Conservation (phyloP, 2,329 filamentous ascomycete genomes). For the Arthrobotrys iridis region DNA sequence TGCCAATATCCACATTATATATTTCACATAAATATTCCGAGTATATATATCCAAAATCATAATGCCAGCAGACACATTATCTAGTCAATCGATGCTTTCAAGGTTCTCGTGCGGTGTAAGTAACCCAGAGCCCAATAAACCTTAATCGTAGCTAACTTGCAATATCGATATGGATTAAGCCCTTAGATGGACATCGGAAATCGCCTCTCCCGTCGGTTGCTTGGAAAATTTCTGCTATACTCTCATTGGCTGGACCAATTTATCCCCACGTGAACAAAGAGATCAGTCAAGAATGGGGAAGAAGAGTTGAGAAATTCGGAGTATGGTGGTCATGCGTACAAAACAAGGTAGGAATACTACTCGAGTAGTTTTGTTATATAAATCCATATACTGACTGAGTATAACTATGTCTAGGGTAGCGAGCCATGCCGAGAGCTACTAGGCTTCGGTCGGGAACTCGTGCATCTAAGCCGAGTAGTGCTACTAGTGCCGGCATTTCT, state of each 20-base stretch:
- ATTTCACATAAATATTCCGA: neutral
- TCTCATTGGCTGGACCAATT: neutral
- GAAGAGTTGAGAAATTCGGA: neutral
- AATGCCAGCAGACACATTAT: neutral
- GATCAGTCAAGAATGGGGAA: neutral
- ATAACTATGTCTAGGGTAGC: neutral
- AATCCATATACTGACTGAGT: neutral
- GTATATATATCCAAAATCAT: neutral
- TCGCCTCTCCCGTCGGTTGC: neutral
- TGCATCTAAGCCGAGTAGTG: neutral
- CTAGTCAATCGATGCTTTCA: neutral
- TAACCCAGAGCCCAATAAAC: neutral
- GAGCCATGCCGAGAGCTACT: neutral
- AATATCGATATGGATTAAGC: neutral
- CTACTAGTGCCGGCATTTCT: neutral
- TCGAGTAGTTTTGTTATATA: neutral
- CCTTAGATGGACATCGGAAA: neutral
- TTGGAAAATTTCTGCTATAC: conserved; percentile 1
- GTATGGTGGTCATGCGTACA: neutral
- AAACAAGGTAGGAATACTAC: neutral
- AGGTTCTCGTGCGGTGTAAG: neutral
- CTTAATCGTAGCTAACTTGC: neutral
- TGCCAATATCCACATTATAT: neutral
- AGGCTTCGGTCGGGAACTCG: neutral
- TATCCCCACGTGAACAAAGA: conserved; percentile 4